A percentile compares a stretch with the other conserved stretches of the same genome.
phyloP scores from a whole-genome alignment of 352 stramenopile species.

The Peronospora tabacina region DNA sequence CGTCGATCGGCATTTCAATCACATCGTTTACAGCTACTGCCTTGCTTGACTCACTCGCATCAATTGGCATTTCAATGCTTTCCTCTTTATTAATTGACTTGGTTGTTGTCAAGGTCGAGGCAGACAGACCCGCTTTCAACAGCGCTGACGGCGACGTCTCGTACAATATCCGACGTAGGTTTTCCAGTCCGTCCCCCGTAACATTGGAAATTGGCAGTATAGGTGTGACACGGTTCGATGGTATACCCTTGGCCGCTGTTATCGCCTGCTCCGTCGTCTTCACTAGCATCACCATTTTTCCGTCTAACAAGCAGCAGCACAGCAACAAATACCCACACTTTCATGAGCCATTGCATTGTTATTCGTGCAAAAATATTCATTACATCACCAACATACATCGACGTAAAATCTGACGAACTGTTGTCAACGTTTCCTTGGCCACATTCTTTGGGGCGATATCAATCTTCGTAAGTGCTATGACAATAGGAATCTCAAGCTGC shows the following conservation, averaged over 20 bases:
- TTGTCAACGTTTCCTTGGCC: conserved; percentile 88
- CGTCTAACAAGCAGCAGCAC: conserved; percentile 34
- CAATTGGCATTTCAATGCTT: conserved; percentile 14
- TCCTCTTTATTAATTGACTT: conserved; percentile 53
- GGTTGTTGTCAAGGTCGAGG: conserved; percentile 46
- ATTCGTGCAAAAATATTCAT: neutral
- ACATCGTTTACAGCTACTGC: conserved; percentile 27
- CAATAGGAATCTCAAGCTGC: conserved; percentile 86
- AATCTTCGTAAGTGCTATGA: conserved; percentile 93
- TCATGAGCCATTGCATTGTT: neutral
- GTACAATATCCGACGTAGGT: conserved; percentile 66
- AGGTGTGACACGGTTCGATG: conserved; percentile 90
- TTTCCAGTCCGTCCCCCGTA: conserved; percentile 89
- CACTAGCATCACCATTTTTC: conserved; percentile 91
- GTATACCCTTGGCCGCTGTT: conserved; percentile 84
- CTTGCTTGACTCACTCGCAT: conserved; percentile 11
- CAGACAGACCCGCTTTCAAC: conserved; percentile 64
- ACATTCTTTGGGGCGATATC: conserved; percentile 91
- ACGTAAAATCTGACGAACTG: conserved; percentile 81
- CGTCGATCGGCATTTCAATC: conserved; percentile 84
- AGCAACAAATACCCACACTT: conserved; percentile 1
- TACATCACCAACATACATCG: conserved; percentile 34
- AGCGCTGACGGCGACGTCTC: conserved; percentile 58
- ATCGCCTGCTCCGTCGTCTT: conserved; percentile 82
- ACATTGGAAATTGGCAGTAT: conserved; percentile 97